These are phyloP conservation scores for Capsicum baccatum DNA, from an alignment of 257 asterid species.

Conservation along the genomic window DNA sequence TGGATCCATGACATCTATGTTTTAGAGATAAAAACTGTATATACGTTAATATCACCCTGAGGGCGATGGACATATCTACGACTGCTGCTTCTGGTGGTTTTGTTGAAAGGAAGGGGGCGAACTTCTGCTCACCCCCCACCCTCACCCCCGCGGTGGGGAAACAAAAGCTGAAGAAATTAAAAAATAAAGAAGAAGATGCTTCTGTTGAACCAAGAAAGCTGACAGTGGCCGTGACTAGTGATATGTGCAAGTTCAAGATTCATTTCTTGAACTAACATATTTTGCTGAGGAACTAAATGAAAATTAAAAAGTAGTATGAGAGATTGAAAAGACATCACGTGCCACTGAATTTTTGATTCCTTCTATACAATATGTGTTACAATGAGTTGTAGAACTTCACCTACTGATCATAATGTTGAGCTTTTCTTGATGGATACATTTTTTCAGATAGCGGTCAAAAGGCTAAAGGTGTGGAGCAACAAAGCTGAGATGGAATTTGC, in stretches of 20 bases:
- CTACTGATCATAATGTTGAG: background rate
- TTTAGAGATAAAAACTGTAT: background rate
- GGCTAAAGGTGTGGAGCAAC: slow-evolving; percentile 88
- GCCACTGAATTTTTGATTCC: background rate
- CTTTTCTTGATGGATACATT: slow-evolving; percentile 23
- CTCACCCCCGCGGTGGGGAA: background rate
- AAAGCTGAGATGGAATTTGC: slow-evolving; percentile 91
- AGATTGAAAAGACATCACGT: slow-evolving; percentile 18
- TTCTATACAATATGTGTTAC: background rate
- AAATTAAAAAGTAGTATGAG: background rate
- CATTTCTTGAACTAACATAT: background rate
- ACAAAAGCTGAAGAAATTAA: background rate
- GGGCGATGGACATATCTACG: background rate
- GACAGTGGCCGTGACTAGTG: slow-evolving; percentile 12
- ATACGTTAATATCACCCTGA: background rate
- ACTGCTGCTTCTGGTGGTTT: background rate
- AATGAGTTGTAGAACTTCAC: slow-evolving; percentile 18
- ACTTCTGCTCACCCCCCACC: too few species aligned
- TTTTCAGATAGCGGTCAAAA: slow-evolving; percentile 86
- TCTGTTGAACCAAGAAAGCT: background rate
- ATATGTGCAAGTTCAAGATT: background rate
- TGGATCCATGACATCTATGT: background rate
- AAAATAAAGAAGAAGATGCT: background rate
- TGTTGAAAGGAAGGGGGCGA: background rate
- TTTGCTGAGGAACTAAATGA: background rate